Base-by-base conservation (phyloP, 176 grass and related monocot genomes). In the Puya raimondii region DNA sequence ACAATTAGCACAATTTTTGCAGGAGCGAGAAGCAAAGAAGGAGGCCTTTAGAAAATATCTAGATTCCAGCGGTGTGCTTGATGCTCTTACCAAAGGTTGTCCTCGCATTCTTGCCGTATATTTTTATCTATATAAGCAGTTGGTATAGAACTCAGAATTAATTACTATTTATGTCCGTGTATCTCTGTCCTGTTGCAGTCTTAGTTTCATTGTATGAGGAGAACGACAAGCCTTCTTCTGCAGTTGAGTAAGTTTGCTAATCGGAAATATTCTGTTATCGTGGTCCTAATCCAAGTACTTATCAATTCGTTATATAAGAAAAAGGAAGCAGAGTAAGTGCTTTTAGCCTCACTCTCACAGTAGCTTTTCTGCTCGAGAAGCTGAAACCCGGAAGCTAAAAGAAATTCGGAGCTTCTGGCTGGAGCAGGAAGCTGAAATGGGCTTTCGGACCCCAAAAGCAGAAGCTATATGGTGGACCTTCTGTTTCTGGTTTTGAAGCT, bases 1-100 rank as follows among this genome's bases (percentile, higher is more conserved):
- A 18, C n/a, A 61, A 61, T 61, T 42, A 7, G 33, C 33, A 42
- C 33, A 20, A 9, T 61, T 15, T 69, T 66, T 80, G 33, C 73
- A 92, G 93, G 89, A 97, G 65, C 81, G 84, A 52, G 93, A 97
- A 64, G 86, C 84, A 25, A 92, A 92, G 84, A 97, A 97, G 76
- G 93, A 97, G 72, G 74, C 82, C 0, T 97, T 97, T 70, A 91
- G 93, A 66, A 97, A 97, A 74, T 97, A 97, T 68, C 86, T 97
- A 63, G 89, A 97, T 23, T 90, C 94, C 50, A 92, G 89, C 15
- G 94, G 89, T 16, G 94, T 97, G 64, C 84, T 97, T 1, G 94
- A 97, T 88, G 83, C 86, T 48, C 86, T 97, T 48, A 97, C 94
- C 0, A 97, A 92, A 88, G 93, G 93, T 96, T 83, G 63, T 64